Percentiles rank a stretch among this genome's conserved stretches.
Evolutionary conservation across 768 basidiomycete genomes (phyloP).

Genomic region (Podaxis mareebaensis): DNA sequence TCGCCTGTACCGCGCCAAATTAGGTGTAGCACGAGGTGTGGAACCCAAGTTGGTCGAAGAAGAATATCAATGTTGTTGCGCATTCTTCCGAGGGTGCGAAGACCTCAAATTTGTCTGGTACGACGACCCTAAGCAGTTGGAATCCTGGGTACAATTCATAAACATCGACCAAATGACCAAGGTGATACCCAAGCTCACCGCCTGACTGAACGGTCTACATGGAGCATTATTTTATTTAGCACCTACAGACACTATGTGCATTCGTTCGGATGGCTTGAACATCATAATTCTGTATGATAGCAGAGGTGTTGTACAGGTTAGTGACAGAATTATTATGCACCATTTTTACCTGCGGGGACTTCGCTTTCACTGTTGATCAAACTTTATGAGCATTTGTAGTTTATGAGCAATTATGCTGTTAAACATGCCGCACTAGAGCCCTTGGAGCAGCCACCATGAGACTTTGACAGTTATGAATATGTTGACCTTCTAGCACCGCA

Average conservation of each 20-base stretch:
- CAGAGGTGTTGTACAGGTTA: too few relatives aligned
- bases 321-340: too few relatives aligned
- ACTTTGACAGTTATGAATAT: too few relatives aligned
- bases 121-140: conserved; percentile 62
- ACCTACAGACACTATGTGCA: not conserved
- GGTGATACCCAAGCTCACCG: conserved; percentile 75
- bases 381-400: too few relatives aligned
- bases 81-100: conserved; percentile 69
- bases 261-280: too few relatives aligned
- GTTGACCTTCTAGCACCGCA: too few relatives aligned
- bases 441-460: too few relatives aligned
- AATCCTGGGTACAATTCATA: conserved; percentile 83
- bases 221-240: not conserved
- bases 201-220: conserved; percentile 27
- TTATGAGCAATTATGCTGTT: too few relatives aligned
- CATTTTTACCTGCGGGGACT: too few relatives aligned
- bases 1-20: conserved; percentile 71
- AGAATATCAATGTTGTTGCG: conserved; percentile 74
- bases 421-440: too few relatives aligned
- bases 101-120: conserved; percentile 76
- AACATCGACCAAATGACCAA: conserved; percentile 82
- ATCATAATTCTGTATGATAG: too few relatives aligned
- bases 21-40: conserved; percentile 64
- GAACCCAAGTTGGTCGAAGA: conserved; percentile 52
- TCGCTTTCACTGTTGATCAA: too few relatives aligned